Base-by-base conservation (phyloP, 768 basidiomycete species). In the Tylopilus vinaceipallidus region DNA sequence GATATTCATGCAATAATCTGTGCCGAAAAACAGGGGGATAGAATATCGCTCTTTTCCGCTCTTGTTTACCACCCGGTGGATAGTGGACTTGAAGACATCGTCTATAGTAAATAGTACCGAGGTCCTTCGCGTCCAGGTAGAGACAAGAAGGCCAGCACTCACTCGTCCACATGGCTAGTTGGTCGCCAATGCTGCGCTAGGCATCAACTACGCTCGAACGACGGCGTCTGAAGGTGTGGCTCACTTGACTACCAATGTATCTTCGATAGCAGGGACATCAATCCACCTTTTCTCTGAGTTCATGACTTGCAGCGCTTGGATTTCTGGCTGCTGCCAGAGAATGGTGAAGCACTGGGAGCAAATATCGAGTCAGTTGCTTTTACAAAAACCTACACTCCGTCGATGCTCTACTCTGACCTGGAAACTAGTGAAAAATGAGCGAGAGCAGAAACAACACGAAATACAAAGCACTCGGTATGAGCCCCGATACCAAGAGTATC, bases 81-180 rank as follows among this genome's bases (percentile, higher is more conserved):
- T 75, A 0, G 93, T 95, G 0, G 90, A 93, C 58, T 89, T 91
- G 79, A 94, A 95, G 35, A 92, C 74, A 58, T 89, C 91, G 59
- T 95, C 90, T 95, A 26, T 42, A 9, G 7, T 36, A 39, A 26
- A 26, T 17, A 6, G 3, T n/a, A 17, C 22, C 1, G 2, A 41
- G n/a, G 1, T 23, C 4, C 20, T 17, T 9, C 0, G 3, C 13
- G 24, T 29, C 26, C 12, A 1, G 16, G 35, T 4, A 22, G 16
- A 17, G 27, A 29, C 27, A 29, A 29, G 27, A 29, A 29, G 12
- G 3, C 42, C 4, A 29, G 5, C 10, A 59, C 80, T 27, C 52
- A 93, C 91, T 95, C 12, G 94, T 92, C 88, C 91, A 91, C 19
- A 91, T 74, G 9, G 91, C 83, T 50, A 98, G 80, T 66, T 93